Conservation (phyloP, 202 grass and related monocot genomes). For the Panicum hallii region DNA sequence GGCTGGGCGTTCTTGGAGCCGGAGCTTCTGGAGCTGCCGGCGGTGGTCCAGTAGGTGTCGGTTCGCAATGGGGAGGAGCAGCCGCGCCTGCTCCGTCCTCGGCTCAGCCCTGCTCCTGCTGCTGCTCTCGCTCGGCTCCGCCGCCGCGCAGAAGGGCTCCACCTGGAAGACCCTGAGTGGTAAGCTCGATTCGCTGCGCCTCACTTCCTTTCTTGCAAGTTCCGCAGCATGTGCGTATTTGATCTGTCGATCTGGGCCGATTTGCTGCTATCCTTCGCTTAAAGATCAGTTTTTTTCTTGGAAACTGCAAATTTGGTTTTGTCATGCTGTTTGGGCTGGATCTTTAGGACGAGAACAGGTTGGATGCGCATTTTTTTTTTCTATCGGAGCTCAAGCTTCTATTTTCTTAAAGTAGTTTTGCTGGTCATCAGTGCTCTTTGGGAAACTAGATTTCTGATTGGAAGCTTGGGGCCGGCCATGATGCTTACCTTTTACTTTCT, state of each 20-base stretch:
- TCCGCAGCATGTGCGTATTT: neutral
- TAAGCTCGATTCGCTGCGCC: slow-evolving; percentile 39
- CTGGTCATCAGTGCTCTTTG: neutral
- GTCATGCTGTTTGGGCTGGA: slow-evolving; percentile 20
- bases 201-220: slow-evolving; percentile 6
- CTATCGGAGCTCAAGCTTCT: neutral
- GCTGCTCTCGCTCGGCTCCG: slow-evolving; percentile 45
- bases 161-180: slow-evolving; percentile 75
- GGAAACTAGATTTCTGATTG: slow-evolving; percentile 34
- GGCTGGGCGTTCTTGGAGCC: slow-evolving; percentile 43
- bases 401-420: neutral
- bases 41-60: slow-evolving; percentile 1
- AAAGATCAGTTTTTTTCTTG: neutral
- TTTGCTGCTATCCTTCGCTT: slow-evolving; percentile 9
- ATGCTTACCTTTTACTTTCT: slow-evolving; percentile 36
- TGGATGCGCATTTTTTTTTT: slow-evolving; percentile 14
- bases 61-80: slow-evolving; percentile 62
- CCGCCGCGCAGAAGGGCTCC: slow-evolving; percentile 60
- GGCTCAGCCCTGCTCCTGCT: slow-evolving; percentile 45
- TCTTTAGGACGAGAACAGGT: slow-evolving; percentile 37
- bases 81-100: slow-evolving; percentile 53
- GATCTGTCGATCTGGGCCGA: slow-evolving; percentile 52
- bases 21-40: slow-evolving; percentile 22
- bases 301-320: slow-evolving; percentile 18
- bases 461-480: slow-evolving; percentile 36